Evolutionary conservation across 2,329 filamentous ascomycete species (phyloP).

Genomic region (Thermothelomyces thermophilus): DNA sequence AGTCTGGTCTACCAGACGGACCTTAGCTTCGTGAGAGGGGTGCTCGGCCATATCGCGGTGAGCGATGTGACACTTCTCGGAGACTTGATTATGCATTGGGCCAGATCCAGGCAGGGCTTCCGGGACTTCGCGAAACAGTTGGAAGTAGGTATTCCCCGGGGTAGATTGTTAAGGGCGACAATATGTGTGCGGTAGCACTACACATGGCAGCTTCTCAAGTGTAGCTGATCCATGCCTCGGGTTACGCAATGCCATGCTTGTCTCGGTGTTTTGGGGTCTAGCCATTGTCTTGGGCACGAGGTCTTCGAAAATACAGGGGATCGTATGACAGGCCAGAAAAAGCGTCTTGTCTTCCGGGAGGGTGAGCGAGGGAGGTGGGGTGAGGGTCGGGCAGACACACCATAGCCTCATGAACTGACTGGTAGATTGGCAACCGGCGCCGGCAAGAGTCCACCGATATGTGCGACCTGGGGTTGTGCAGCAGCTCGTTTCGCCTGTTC

Average conservation of each 20-base stretch:
- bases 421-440: neutral
- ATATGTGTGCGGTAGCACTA: neutral
- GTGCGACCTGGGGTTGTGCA: neutral
- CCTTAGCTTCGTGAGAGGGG: too few relatives aligned
- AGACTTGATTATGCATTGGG: too few relatives aligned
- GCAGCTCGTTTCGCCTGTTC: neutral
- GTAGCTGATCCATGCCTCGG: constrained; percentile 5
- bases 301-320: constrained; percentile 9
- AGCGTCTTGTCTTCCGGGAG: too few relatives aligned
- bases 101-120: too few relatives aligned
- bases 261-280: constrained; percentile 12
- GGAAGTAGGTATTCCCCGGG: too few relatives aligned
- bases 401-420: neutral
- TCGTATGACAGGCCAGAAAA: neutral
- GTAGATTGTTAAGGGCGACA: too few relatives aligned
- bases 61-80: too few relatives aligned
- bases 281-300: constrained; percentile 14
- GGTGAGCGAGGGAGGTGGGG: too few relatives aligned
- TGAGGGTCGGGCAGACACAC: too few relatives aligned
- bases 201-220: constrained; percentile 9
- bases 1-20: too few relatives aligned
- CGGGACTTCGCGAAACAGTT: too few relatives aligned
- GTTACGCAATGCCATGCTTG: constrained; percentile 17
- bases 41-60: too few relatives aligned
- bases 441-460: constrained; percentile 5